Evolutionary conservation across 768 basidiomycete species (phyloP), one percentile per base, ranked within the genome.

Genomic region (Phlebiopsis flavidoalba): DNA sequence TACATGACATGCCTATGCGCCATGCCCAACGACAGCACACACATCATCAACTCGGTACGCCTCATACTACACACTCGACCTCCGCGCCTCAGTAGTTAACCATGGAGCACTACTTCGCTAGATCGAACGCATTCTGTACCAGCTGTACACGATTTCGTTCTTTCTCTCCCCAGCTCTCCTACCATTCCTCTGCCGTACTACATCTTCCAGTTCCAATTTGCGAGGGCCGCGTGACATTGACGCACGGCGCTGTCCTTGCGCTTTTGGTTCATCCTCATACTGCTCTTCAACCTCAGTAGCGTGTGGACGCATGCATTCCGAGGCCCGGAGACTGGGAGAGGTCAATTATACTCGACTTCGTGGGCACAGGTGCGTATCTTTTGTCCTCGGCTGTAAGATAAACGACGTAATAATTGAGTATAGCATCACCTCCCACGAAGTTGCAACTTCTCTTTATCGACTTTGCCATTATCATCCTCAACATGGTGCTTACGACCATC

Each of bases 121-220:
- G 91, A 80, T 91, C 70, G 86, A 91, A 71, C 73, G 79, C 60
- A 74, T 91, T 35, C 76, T 89, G 61, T 87, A 87, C 74, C 87
- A 91, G 69, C 75, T 93, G 63, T 83, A 88, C 71, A 80, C 84
- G 54, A 70, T 91, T 60, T 91, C 89, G 47, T 92, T 89, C 79
- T 83, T 92, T 73, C 78, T 88, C 35, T 86, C 89, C 3, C 90
- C 91, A 8, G 80, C 85, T 35, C 67, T 91, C 60, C 79, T 80
- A 77, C 70, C 79, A 14, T 80, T 81, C 64, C 53, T 85, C 43
- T 79, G 76, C 58, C 81, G 90, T 43, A 65, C 86, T n/a, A n/a
- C 52, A 64, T 82, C 45, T 78, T 80, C 45, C 90, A 92, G 70
- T 80, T 84, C 65, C 78, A 88, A 64, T 86, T 85, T 69, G 77